Conservation (phyloP, 768 basidiomycete species). For the Tricholomella constricta region DNA sequence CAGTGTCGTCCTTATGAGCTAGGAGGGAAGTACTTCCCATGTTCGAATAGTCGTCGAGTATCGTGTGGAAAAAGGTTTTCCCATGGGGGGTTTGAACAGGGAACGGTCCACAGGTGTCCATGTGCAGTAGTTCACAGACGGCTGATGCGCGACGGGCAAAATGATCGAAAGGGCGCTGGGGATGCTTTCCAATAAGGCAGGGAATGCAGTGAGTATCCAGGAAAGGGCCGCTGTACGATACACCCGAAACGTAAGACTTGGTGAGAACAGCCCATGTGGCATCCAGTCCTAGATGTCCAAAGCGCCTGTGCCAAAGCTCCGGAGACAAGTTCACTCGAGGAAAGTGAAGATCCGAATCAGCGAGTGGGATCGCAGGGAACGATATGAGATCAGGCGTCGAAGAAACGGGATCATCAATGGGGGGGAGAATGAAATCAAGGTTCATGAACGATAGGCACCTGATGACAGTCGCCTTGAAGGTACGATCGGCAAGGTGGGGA, state of each 20-base stretch:
- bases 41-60: too few relatives aligned
- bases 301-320: neutral
- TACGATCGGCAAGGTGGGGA: neutral
- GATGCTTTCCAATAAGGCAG: too few relatives aligned
- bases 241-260: neutral
- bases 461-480: neutral
- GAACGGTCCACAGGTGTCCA: too few relatives aligned
- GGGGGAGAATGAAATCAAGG: neutral
- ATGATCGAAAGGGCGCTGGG: constrained; percentile 1
- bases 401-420: too few relatives aligned
- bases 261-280: constrained; percentile 1
- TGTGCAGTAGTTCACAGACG: too few relatives aligned
- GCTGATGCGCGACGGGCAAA: too few relatives aligned
- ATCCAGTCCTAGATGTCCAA: constrained; percentile 4
- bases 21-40: too few relatives aligned
- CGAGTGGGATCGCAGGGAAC: neutral
- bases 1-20: too few relatives aligned
- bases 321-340: neutral
- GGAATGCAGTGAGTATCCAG: neutral
- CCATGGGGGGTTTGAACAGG: too few relatives aligned
- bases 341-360: neutral
- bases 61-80: too few relatives aligned
- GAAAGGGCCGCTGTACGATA: neutral
- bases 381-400: neutral
- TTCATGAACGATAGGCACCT: constrained; percentile 2